Evolutionary conservation across 495 filamentous ascomycete species (phyloP).

Genomic region (Oleoguttula mirabilis): DNA sequence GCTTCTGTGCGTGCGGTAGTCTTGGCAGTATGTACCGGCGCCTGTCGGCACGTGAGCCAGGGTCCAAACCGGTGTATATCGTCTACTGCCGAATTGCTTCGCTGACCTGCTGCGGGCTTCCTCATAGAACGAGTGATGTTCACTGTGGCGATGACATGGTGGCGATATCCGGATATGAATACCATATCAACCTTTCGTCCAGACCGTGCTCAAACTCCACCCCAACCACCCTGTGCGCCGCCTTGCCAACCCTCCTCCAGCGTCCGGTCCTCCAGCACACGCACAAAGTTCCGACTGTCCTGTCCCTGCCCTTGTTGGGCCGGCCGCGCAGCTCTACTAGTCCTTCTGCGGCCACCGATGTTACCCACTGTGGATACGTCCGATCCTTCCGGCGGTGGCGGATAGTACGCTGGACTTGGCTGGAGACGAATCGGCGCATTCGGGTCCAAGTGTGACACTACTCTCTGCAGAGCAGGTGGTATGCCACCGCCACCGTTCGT

Average conservation of each 20-base stretch:
- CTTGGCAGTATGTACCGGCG: too few species aligned
- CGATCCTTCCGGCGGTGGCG: conserved; percentile 80
- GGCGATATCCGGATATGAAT: background rate
- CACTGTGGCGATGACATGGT: too few species aligned
- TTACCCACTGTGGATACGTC: conserved; percentile 50
- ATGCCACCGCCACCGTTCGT: conserved; percentile 87
- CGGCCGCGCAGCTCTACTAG: conserved; percentile 45
- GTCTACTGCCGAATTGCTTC: too few species aligned
- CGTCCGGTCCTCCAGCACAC: conserved; percentile 85
- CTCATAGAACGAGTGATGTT: too few species aligned
- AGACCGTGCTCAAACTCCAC: conserved; percentile 1
- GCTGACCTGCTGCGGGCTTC: too few species aligned
- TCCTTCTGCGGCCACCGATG: conserved; percentile 58
- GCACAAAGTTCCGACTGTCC: conserved; percentile 83
- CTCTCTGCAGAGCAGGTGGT: conserved; percentile 81
- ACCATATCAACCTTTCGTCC: background rate
- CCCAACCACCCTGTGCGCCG: conserved; percentile 6
- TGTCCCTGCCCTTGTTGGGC: too few species aligned
- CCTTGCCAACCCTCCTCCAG: conserved; percentile 58
- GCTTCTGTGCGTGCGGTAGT: too few species aligned
- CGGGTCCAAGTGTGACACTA: conserved; percentile 94
- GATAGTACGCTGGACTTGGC: conserved; percentile 95
- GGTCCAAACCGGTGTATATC: too few species aligned
- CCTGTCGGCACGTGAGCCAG: too few species aligned
- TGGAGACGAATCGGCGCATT: conserved; percentile 88